Evolutionary conservation across 306 rosid genomes (phyloP), one percentile per base, ranked within the genome.

Genomic region (Quercus agrifolia): DNA sequence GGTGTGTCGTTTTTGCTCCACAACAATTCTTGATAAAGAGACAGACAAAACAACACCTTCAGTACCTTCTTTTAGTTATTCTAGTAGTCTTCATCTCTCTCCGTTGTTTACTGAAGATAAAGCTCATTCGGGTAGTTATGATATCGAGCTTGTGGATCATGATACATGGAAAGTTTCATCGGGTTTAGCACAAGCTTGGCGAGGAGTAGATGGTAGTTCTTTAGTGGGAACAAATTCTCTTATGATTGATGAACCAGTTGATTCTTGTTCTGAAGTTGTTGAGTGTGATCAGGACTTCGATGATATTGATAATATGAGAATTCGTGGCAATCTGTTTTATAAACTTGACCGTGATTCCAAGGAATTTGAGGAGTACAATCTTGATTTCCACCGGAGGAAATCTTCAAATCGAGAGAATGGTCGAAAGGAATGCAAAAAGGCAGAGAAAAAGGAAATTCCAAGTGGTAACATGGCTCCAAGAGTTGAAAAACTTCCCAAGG

Each of bases 341-440:
- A 92, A 92, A 85, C 92, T 95, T 19, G 96, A 95, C 70, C 90
- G 87, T 1, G 86, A 88, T 75, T 90, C 98, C 73, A 90, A 86
- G 78, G 97, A 95, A 87, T 95, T 77, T 82, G 96, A 95, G 79
- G 99, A 92, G 85, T 91, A 90, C 75, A 91, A 74, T 71, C 79
- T 86, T 4, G 96, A 95, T 17, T 92, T 93, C 79, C 94, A 88
- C 74, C 44, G 87, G 12, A 91, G 83, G 91, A 92, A 92, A 79
- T 79, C 92, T 71, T 74, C 85, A 5, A 87, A 80, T 78, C 84
- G 74, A 33, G 87, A 74, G 78, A 83, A 87, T 12, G 80, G 64
- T 66, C 38, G 4, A 31, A 78, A 71, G 44, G 84, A 83, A 62
- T 54, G 74, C 27, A 52, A 58, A 59, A 80, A 79, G 66, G 84